Evolutionary conservation across 2,329 filamentous ascomycete genomes (phyloP).

Genomic region (Stachybotrys elegans): DNA sequence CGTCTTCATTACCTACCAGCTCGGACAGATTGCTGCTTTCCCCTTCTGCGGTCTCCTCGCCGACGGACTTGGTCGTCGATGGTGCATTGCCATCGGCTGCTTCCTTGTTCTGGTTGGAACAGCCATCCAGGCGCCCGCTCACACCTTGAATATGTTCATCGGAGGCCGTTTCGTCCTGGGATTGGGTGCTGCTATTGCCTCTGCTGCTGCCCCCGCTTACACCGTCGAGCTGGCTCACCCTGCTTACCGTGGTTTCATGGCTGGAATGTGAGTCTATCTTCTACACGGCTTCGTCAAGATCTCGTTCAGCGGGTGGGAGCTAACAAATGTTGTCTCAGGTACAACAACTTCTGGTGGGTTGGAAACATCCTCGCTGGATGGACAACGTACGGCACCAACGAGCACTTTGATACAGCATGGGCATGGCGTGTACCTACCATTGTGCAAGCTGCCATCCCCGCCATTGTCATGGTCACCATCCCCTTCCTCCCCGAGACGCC

Average conservation of each 20-base stretch:
- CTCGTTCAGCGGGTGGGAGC: no score
- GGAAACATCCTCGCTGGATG: conserved; percentile 53
- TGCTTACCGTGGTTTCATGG: conserved; percentile 54
- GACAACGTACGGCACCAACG: conserved; percentile 38
- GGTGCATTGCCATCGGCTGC: conserved; percentile 49
- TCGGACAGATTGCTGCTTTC: conserved; percentile 11
- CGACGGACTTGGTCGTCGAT: conserved; percentile 8
- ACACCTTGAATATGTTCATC: conserved; percentile 47
- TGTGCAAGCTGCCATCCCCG: conserved; percentile 48
- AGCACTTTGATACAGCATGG: conserved; percentile 26
- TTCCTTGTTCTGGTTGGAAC: conserved; percentile 38
- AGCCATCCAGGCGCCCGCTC: conserved; percentile 19
- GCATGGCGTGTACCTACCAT: conserved; percentile 57
- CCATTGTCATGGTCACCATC: conserved; percentile 49
- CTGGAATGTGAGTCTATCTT: conserved; percentile 40
- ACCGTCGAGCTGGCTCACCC: conserved; percentile 60
- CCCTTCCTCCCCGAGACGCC: conserved; percentile 32
- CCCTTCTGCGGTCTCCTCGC: conserved; percentile 6
- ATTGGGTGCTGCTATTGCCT: conserved; percentile 55
- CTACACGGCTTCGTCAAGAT: background rate
- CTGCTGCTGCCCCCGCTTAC: conserved; percentile 56
- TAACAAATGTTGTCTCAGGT: background rate
- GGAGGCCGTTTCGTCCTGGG: conserved; percentile 48
- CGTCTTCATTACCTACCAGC: conserved; percentile 13
- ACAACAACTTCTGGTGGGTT: conserved; percentile 37